Base-by-base conservation (phyloP, 306 rosid species). In the Lathyrus oleraceus region DNA sequence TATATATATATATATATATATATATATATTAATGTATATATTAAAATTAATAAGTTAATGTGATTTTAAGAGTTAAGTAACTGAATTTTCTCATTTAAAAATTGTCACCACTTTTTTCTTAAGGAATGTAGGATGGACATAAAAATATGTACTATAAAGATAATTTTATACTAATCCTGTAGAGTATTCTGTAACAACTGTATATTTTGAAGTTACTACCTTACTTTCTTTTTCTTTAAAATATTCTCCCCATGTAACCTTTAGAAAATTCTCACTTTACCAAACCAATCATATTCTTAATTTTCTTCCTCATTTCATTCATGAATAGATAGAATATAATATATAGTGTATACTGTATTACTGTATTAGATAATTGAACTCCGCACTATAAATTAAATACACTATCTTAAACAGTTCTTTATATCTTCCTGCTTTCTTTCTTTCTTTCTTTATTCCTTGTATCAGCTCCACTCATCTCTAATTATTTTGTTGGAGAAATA, bases 401-500 rank as follows among this genome's bases (percentile, higher is more conserved):
- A 48, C 38, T 72, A 67, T 48, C 58, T 32, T 21, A 52, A 14
- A 56, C 77, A 57, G 47, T 61, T 28, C 23, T 39, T 25, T 10
- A 60, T 38, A 14, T 51, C 35, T 0, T 30, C 12, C 25, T 5
- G 40, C 4, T 30, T 4, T 40, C 9, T 23, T 64, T 14, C 12
- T 36, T 5, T 49, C 4, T 30, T 4, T 40, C 9, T 23, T 64
- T 14, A 19, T 74, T 74, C 45, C 59, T 74, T 73, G 68, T 65
- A 16, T 59, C 51, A 38, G 47, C 45, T 38, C 35, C 69, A 59
- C 45, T 45, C 28, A 44, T 6, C 60, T 21, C 7, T 38, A 61
- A 62, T 61, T 71, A 78, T 78, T 60, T 20, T 45, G 71, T 38
- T 43, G 16, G 68, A 10, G 25, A 59, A 59, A 45, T 35, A 12